These are phyloP conservation scores for Diutina rugosa DNA, from an alignment of 1,139 yeast species.

Conservation along the genomic window DNA sequence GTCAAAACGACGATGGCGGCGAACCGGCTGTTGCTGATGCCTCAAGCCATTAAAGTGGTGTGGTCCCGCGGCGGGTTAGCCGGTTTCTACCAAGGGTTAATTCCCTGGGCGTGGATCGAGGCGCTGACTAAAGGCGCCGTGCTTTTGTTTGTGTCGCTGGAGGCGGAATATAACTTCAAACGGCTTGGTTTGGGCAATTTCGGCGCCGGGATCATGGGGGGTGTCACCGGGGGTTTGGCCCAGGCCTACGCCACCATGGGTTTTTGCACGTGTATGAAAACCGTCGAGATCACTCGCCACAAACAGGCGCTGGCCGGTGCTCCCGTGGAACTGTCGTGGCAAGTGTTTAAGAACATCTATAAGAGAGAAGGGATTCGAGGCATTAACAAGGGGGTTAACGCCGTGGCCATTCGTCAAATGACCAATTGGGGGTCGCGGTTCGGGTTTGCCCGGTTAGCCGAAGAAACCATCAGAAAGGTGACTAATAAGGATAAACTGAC, in stretches of 20 bases:
- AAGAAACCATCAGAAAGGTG: conserved; percentile 58
- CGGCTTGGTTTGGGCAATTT: conserved; percentile 57
- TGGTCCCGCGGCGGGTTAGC: conserved; percentile 88
- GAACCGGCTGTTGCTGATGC: conserved; percentile 58
- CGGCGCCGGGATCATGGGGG: conserved; percentile 86
- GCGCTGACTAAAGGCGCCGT: conserved; percentile 99
- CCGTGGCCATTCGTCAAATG: conserved; percentile 98
- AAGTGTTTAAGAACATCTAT: conserved; percentile 78
- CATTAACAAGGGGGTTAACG: conserved; percentile 94
- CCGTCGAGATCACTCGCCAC: conserved; percentile 87
- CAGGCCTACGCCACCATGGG: conserved; percentile 96
- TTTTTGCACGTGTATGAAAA: conserved; percentile 95
- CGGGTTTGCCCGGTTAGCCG: conserved; percentile 86
- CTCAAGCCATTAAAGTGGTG: conserved; percentile 59
- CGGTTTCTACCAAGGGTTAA: conserved; percentile 93
- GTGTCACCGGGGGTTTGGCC: conserved; percentile 92
- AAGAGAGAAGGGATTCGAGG: conserved; percentile 82
- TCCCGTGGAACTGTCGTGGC: conserved; percentile 63
- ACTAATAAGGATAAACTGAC: conserved; percentile 51
- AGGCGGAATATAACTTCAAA: conserved; percentile 71
- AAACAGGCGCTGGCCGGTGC: conserved; percentile 68
- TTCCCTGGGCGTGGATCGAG: conserved; percentile 99
- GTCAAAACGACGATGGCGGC: conserved; percentile 98
- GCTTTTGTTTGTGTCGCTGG: conserved; percentile 84
- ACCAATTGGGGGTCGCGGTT: conserved; percentile 98